Evolutionary conservation across 2,329 filamentous ascomycete genomes (phyloP).

Genomic region (Pyrenochaeta sp.): DNA sequence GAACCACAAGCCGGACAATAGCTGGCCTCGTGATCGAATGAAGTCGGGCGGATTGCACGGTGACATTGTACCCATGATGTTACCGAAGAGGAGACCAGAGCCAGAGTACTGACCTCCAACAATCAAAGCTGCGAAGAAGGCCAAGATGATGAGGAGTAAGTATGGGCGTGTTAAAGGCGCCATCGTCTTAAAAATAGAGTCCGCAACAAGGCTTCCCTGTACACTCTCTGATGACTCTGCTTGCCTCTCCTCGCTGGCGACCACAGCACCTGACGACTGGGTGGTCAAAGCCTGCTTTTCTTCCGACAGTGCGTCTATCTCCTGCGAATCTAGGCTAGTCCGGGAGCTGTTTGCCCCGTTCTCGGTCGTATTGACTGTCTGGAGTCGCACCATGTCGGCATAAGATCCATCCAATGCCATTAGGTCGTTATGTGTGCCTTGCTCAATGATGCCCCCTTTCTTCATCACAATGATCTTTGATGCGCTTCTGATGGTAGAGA

Average conservation of each 20-base stretch:
- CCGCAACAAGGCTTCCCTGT: slow-evolving; percentile 28
- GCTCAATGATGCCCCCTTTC: slow-evolving; percentile 47
- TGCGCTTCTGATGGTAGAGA: slow-evolving; percentile 48
- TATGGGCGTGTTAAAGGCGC: slow-evolving; percentile 56
- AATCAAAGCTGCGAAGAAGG: slow-evolving; percentile 60
- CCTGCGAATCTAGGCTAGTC: slow-evolving; percentile 28
- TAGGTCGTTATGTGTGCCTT: slow-evolving; percentile 47
- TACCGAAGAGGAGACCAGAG: slow-evolving; percentile 67
- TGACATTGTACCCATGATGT: slow-evolving; percentile 66
- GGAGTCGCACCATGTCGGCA: slow-evolving; percentile 59
- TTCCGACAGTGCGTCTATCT: slow-evolving; percentile 28
- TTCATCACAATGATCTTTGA: slow-evolving; percentile 52
- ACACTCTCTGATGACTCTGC: slow-evolving; percentile 15
- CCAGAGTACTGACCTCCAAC: slow-evolving; percentile 67
- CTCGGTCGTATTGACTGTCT: slow-evolving; percentile 55
- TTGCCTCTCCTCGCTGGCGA: not conserved
- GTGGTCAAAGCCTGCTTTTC: slow-evolving; percentile 25
- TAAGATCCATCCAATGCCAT: slow-evolving; percentile 53
- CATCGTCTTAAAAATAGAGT: slow-evolving; percentile 42
- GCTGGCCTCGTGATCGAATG: slow-evolving; percentile 60
- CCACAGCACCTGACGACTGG: slow-evolving; percentile 12
- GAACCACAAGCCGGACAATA: slow-evolving; percentile 68
- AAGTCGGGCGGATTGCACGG: slow-evolving; percentile 60
- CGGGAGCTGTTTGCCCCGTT: slow-evolving; percentile 29
- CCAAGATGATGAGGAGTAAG: slow-evolving; percentile 55